Percentiles rank a stretch among this genome's conserved stretches.
These are phyloP conservation scores for Paxillus involutus DNA, from an alignment of 768 basidiomycete species.

Conservation along the genomic window DNA sequence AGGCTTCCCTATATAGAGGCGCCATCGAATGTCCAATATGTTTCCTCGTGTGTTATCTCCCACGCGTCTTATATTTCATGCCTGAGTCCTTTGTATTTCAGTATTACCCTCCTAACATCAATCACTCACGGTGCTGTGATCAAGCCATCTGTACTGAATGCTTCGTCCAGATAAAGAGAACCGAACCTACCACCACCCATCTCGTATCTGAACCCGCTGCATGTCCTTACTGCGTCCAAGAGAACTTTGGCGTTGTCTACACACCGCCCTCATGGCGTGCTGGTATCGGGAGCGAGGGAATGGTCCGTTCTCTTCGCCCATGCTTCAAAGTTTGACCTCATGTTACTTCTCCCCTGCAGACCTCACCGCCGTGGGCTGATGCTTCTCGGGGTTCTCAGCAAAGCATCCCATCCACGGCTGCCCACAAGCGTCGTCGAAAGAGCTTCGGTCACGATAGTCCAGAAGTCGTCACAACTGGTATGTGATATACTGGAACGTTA, in stretches of 20 bases:
- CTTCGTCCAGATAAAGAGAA: constrained; percentile 98
- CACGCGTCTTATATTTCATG: constrained; percentile 10
- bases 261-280: constrained; percentile 77
- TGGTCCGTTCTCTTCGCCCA: constrained; percentile 42
- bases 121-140: constrained; percentile 96
- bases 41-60: constrained; percentile 73
- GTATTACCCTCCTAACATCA: constrained; percentile 98
- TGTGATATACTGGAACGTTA: constrained; percentile 19
- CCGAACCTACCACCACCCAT: constrained; percentile 92
- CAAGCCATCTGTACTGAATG: constrained; percentile 99
- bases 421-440: constrained; percentile 79
- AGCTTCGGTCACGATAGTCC: constrained; percentile 84
- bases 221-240: constrained; percentile 97
- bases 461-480: constrained; percentile 90
- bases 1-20: constrained; percentile 79
- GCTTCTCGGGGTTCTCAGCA: constrained; percentile 48
- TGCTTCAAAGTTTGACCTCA: neutral
- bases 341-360: constrained; percentile 22
- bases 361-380: constrained; percentile 52
- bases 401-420: constrained; percentile 38
- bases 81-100: constrained; percentile 38
- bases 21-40: constrained; percentile 97
- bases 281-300: constrained; percentile 74
- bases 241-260: constrained; percentile 95
- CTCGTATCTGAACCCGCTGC: constrained; percentile 95